Evolutionary conservation across 2,329 filamentous ascomycete genomes (phyloP), one percentile per base, ranked within the genome.

Genomic region (Lecanoromycetidae sp.): DNA sequence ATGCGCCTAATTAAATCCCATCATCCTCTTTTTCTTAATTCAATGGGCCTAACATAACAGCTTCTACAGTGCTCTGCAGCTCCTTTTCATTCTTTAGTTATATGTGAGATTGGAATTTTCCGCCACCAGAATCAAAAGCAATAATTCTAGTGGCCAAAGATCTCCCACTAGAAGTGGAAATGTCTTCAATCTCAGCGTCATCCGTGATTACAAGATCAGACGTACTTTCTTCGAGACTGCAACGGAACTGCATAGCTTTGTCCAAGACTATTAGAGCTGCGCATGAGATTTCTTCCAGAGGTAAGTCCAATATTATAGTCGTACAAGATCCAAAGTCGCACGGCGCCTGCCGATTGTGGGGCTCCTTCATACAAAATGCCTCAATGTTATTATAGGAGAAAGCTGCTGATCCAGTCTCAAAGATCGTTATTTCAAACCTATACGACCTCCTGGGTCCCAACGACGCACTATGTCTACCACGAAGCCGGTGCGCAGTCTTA

Each of bases 401-500:
- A 7, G 10, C 13, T 35, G 29, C 37, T 47, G 23, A 47, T 23
- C 7, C 25, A 8, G 7, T n/a, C 26, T 9, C 10, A 46, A 6
- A 47, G 44, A 19, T 20, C 29, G 22, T 13, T 7, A 15, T 29
- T 15, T 12, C 17, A n/a, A n/a, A n/a, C 17, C 29, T n/a, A 15
- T 27, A 5, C 22, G 29, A 22, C 20, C 10, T 22, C 12, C 25
- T 13, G n/a, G 26, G 19, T 19, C 9, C 20, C 15, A 55, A 19
- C 57, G 54, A 48, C 67, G 69, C 56, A 66, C 60, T 56, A 69
- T 75, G 66, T 63, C 68, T 41, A 65, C 70, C 40, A 65, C 69
- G 20, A 54, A 62, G 10, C 45, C 56, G 13, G 65, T 71, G 50
- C 67, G 68, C 40, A 69, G 71, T 50, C 73, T 98, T 57, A 84